Base-by-base conservation (phyloP, 2,329 filamentous ascomycete genomes). In the Alternaria tenuissima region DNA sequence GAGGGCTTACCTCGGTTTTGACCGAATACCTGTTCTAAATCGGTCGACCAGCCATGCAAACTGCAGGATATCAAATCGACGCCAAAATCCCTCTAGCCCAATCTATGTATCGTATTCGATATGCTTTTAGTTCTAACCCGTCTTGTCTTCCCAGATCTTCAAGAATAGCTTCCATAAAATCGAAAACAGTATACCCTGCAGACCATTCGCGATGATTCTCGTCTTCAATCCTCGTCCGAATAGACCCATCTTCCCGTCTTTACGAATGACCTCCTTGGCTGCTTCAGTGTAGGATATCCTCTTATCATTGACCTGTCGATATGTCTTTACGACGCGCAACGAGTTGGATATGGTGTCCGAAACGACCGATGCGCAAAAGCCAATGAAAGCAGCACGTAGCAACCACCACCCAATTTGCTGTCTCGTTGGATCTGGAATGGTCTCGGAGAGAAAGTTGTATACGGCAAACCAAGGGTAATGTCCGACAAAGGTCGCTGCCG, bases 401-500 rank as follows among this genome's bases (percentile, higher is more conserved):
- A 74, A 57, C 72, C 72, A 74, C 39, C 63, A 61, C 0, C 66
- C 52, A 11, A 73, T 63, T 22, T 72, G 57, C 3, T 68, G 53
- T n/a, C 59, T 69, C 0, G 66, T 54, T 6, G 72, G 71, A 53
- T 72, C 69, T 11, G 32, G 52, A 7, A 73, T 68, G 1, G 58
- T 54, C 9, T 70, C 68, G 0, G 72, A 74, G 0, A 74, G 63
- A 24, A 71, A 65, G 38, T 73, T 73, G 52, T 73, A 74, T 1
- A 62, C 66, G 1, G 71, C 70, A 39, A 74, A 74, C 72, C 72
- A 74, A 7, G 72, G 72, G 51, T 74, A 74, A 18, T 74, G 71
- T 5, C 72, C 72, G 0, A 73, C 69, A 32, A 74, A 74, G 0
- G 72, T 74, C 3, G 72, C 72, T 24, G 72, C 72, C 8, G 72